Percentiles rank a stretch among this genome's conserved stretches.
Evolutionary conservation across 1,139 yeast species (phyloP).

Genomic region (Keqinozyma sinolaborantium): DNA sequence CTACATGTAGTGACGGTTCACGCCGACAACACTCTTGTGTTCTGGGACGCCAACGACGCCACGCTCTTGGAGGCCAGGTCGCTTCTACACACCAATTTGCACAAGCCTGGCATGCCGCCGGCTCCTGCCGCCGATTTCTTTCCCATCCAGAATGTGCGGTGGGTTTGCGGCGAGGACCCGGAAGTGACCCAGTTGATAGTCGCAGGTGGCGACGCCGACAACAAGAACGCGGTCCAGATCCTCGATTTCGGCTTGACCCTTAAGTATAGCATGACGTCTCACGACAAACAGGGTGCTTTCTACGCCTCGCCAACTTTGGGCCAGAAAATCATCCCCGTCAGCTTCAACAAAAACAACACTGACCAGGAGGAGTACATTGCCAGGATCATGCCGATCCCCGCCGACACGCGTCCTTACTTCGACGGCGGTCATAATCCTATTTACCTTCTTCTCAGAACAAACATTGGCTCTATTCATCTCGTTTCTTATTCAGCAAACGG

Average conservation of each 20-base stretch:
- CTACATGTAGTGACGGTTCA: constrained; percentile 77
- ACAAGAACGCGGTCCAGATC: constrained; percentile 55
- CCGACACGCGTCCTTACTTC: constrained; percentile 54
- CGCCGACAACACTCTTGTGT: constrained; percentile 77
- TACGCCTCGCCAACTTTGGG: constrained; percentile 62
- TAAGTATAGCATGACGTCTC: constrained; percentile 73
- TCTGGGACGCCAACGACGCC: constrained; percentile 89
- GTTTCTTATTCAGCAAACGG: constrained; percentile 22
- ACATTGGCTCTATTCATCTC: constrained; percentile 47
- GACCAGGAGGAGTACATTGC: constrained; percentile 21
- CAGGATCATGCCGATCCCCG: constrained; percentile 29
- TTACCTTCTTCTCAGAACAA: constrained; percentile 54
- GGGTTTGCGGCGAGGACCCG: constrained; percentile 81
- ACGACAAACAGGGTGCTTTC: constrained; percentile 75
- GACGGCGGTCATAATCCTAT: constrained; percentile 68
- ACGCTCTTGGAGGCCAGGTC: constrained; percentile 72
- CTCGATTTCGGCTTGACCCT: constrained; percentile 83
- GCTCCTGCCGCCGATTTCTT: constrained; percentile 13
- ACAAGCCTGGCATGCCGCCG: constrained; percentile 42
- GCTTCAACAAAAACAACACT: constrained; percentile 16
- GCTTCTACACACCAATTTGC: constrained; percentile 60
- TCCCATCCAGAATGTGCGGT: constrained; percentile 45
- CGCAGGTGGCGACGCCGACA: constrained; percentile 60
- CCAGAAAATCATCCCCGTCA: constrained; percentile 28
- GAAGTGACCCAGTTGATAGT: constrained; percentile 74